Conservation (phyloP, 2,329 filamentous ascomycete species). For the Septoria linicola region DNA sequence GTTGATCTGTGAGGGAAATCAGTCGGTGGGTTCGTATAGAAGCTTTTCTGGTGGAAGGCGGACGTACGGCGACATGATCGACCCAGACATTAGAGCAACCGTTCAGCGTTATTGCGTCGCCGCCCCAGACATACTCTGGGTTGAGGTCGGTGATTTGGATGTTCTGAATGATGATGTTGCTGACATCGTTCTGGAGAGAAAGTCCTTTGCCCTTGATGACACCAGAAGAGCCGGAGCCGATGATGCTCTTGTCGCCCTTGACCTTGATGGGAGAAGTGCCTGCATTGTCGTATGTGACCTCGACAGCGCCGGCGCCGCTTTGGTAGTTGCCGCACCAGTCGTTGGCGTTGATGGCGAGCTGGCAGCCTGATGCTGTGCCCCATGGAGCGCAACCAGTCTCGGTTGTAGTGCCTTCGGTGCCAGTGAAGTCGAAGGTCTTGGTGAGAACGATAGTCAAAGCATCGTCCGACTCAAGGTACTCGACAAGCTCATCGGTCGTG, state of each 20-base stretch:
- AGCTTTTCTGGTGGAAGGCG: slow-evolving; percentile 5
- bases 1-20: slow-evolving; percentile 47
- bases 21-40: neutral
- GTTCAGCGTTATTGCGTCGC: slow-evolving; percentile 41
- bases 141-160: slow-evolving; percentile 42
- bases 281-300: slow-evolving; percentile 55
- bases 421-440: slow-evolving; percentile 56
- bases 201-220: slow-evolving; percentile 47
- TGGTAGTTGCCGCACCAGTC: slow-evolving; percentile 50
- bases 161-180: slow-evolving; percentile 57
- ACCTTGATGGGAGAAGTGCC: slow-evolving; percentile 47
- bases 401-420: slow-evolving; percentile 54
- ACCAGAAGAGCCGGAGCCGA: slow-evolving; percentile 42
- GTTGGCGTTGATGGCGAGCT: slow-evolving; percentile 59
- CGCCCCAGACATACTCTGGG: slow-evolving; percentile 43
- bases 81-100: slow-evolving; percentile 41
- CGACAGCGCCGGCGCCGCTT: slow-evolving; percentile 12
- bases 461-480: slow-evolving; percentile 56
- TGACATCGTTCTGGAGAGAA: slow-evolving; percentile 40
- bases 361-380: slow-evolving; percentile 44
- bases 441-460: slow-evolving; percentile 59
- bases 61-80: slow-evolving; percentile 39
- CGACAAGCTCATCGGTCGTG: slow-evolving; percentile 55
- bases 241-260: slow-evolving; percentile 44
- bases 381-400: slow-evolving; percentile 57